phyloP scores from a whole-genome alignment of 306 rosid species.

The Vigna nakashimae region DNA sequence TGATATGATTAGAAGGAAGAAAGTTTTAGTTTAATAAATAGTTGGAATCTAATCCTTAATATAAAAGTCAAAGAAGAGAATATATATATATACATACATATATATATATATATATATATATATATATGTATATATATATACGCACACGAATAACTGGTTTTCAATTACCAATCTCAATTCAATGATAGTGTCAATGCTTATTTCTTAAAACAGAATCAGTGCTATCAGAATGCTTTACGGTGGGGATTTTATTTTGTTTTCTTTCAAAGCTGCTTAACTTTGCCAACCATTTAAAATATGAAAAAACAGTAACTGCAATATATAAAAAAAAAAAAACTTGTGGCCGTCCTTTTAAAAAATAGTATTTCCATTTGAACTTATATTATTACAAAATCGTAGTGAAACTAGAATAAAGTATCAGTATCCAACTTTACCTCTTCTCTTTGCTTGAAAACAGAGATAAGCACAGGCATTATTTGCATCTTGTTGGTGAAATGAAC shows the following conservation, averaged over 20 bases:
- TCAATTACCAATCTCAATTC: conserved; percentile 33
- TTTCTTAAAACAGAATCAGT: conserved; percentile 34
- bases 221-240: conserved; percentile 45
- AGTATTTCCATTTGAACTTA: not conserved
- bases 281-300: conserved; percentile 8
- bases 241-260: not conserved
- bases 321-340: not conserved
- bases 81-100: not conserved
- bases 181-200: conserved; percentile 17
- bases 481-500: conserved; percentile 81
- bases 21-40: not conserved
- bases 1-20: conserved; percentile 2
- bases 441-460: conserved; percentile 67
- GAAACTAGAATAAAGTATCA: conserved; percentile 3
- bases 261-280: conserved; percentile 9
- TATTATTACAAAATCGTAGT: not conserved
- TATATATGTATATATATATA: too few species aligned
- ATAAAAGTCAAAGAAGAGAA: conserved; percentile 32
- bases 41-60: conserved; percentile 47
- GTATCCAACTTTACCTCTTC: conserved; percentile 63
- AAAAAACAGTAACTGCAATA: not conserved
- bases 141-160: not conserved
- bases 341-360: not conserved
- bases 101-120: conserved; percentile 1
- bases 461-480: conserved; percentile 78